A percentile compares a stretch with the other conserved stretches of the same genome.
phyloP scores from a whole-genome alignment of 345 rosid species.

The Populus ilicifolia region DNA sequence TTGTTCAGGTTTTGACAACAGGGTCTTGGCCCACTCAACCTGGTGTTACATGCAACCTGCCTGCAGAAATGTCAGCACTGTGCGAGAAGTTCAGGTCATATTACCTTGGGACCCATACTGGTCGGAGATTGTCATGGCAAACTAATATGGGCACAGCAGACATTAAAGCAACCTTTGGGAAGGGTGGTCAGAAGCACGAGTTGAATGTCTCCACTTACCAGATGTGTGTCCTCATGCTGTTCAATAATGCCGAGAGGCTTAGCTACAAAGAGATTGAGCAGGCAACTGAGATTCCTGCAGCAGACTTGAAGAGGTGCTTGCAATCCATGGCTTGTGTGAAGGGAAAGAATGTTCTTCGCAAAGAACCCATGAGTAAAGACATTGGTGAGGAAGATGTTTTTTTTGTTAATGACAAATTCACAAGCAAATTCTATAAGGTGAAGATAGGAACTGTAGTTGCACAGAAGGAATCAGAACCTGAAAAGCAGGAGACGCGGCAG shows the following conservation, averaged over 20 bases:
- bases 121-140: constrained; percentile 95
- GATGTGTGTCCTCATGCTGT: constrained; percentile 93
- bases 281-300: constrained; percentile 78
- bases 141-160: constrained; percentile 99
- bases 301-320: constrained; percentile 88
- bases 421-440: constrained; percentile 90
- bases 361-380: constrained; percentile 98
- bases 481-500: constrained; percentile 95
- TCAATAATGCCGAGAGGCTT: constrained; percentile 75
- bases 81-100: constrained; percentile 93
- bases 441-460: constrained; percentile 99
- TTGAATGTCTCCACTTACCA: constrained; percentile 96
- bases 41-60: constrained; percentile 76
- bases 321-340: constrained; percentile 92
- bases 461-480: constrained; percentile 95
- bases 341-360: constrained; percentile 86
- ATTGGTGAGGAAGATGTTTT: constrained; percentile 83
- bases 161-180: constrained; percentile 79
- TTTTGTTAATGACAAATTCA: constrained; percentile 82
- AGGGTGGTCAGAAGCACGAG: constrained; percentile 98
- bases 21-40: constrained; percentile 99
- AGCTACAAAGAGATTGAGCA: constrained; percentile 91
- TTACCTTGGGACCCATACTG: constrained; percentile 96
- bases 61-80: constrained; percentile 74
- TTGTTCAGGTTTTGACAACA: constrained; percentile 90